These are phyloP conservation scores for Elsinoe australis DNA, from an alignment of 2,329 filamentous ascomycete species.

Conservation along the genomic window DNA sequence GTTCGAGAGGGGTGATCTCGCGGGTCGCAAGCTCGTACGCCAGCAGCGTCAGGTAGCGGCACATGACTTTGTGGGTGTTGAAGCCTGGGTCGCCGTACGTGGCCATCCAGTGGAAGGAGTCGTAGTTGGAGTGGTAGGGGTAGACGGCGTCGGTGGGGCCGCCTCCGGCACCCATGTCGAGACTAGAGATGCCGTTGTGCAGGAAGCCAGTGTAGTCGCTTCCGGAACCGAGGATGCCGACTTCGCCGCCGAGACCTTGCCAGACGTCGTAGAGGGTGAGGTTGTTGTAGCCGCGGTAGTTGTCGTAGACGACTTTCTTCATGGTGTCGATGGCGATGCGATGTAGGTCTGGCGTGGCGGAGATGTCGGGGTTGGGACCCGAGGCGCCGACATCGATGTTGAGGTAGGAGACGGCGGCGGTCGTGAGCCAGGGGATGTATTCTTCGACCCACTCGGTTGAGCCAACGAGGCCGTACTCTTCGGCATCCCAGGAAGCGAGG, in stretches of 20 bases:
- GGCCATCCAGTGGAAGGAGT: conserved; percentile 46
- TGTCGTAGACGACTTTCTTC: conserved; percentile 44
- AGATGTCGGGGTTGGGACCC: conserved; percentile 51
- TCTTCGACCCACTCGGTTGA: conserved; percentile 46
- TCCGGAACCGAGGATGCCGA: conserved; percentile 40
- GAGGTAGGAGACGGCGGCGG: conserved; percentile 41
- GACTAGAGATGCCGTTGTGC: conserved; percentile 24
- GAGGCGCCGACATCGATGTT: conserved; percentile 46
- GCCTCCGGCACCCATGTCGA: conserved; percentile 37
- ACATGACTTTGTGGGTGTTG: conserved; percentile 43
- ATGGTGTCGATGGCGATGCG: conserved; percentile 60
- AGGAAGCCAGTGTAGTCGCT: conserved; percentile 37
- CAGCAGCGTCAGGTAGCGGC: conserved; percentile 40
- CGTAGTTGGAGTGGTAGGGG: conserved; percentile 43
- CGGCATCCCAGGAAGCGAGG: conserved; percentile 38
- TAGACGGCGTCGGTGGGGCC: conserved; percentile 36
- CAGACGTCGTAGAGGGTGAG: conserved; percentile 42
- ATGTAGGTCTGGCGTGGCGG: conserved; percentile 66
- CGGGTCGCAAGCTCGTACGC: conserved; percentile 37
- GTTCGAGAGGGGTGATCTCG: conserved; percentile 37
- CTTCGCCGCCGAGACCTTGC: conserved; percentile 30
- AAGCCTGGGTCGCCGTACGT: conserved; percentile 47
- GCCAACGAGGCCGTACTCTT: conserved; percentile 35
- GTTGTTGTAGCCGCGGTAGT: conserved; percentile 24
- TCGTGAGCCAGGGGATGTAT: conserved; percentile 41